A percentile compares a stretch with the other conserved stretches of the same genome.
Evolutionary conservation across 345 rosid species (phyloP).

Genomic region (Boechera retrofracta): DNA sequence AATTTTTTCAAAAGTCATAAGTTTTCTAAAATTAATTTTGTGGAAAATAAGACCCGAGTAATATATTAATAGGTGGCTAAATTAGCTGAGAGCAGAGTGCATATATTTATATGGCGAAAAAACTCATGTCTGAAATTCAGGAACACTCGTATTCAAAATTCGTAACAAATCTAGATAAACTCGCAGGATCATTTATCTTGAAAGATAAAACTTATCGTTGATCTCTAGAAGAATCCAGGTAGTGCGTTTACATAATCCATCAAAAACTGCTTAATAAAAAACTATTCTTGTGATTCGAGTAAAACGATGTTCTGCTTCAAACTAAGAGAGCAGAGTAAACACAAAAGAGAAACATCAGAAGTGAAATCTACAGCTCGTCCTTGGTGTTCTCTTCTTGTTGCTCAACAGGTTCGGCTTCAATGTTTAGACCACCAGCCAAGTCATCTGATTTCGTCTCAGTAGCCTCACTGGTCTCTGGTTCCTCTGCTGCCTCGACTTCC

Average conservation of each 20-base stretch:
- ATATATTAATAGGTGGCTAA: conserved; percentile 21
- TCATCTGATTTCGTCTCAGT: conserved; percentile 47
- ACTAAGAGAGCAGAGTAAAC: conserved; percentile 25
- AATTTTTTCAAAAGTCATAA: not conserved
- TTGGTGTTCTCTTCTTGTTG: conserved; percentile 30
- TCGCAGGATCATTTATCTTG: not conserved
- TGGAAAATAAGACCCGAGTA: conserved; percentile 13
- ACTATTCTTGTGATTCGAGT: conserved; percentile 33
- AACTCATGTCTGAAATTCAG: not conserved
- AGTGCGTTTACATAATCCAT: conserved; percentile 32
- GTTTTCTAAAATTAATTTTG: not conserved
- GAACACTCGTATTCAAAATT: no score
- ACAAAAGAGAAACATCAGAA: not conserved
- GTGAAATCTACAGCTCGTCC: conserved; percentile 47
- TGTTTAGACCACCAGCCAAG: conserved; percentile 33
- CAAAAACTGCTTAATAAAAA: conserved; percentile 15
- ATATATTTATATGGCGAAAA: not conserved
- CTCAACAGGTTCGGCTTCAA: conserved; percentile 48
- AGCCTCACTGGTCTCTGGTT: conserved; percentile 47
- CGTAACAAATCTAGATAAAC: not conserved
- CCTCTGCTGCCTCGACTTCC: conserved; percentile 73
- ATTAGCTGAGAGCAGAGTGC: not conserved
- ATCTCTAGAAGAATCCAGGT: conserved; percentile 30
- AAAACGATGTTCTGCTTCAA: conserved; percentile 25
- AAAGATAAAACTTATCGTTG: not conserved